phyloP scores from a whole-genome alignment of 2,329 filamentous ascomycete genomes.

The Ramularia collo-cygni region DNA sequence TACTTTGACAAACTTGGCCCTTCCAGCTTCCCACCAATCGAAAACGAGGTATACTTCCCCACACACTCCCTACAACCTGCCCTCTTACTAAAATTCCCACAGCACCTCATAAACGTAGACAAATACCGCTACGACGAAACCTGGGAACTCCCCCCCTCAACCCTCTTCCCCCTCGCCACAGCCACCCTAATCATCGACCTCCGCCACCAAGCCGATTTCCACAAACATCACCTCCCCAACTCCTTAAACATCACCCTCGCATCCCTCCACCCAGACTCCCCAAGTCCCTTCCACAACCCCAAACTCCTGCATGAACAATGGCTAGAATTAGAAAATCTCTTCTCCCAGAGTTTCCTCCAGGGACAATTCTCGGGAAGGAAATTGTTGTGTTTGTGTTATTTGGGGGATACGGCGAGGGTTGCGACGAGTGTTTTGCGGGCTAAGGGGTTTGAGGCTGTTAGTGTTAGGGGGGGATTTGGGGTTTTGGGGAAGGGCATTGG shows the following conservation, averaged over 20 bases:
- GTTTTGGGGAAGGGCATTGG: background rate
- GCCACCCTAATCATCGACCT: conserved; percentile 19
- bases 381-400: conserved; percentile 46
- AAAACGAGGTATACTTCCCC: conserved; percentile 27
- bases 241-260: conserved; percentile 30
- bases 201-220: conserved; percentile 9
- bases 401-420: conserved; percentile 49
- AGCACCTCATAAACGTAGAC: conserved; percentile 46
- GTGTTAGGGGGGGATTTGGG: conserved; percentile 8
- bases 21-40: conserved; percentile 44
- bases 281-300: conserved; percentile 44
- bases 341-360: conserved; percentile 23
- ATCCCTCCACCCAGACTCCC: conserved; percentile 27
- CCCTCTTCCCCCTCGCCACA: conserved; percentile 27
- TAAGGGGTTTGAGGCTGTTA: conserved; percentile 31
- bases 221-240: conserved; percentile 2
- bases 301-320: conserved; percentile 41
- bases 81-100: background rate
- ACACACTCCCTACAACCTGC: no score
- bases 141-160: conserved; percentile 43
- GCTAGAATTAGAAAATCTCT: conserved; percentile 41
- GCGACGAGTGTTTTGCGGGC: conserved; percentile 49
- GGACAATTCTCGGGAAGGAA: conserved; percentile 29
- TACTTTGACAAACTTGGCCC: conserved; percentile 50
- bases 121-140: conserved; percentile 50